phyloP scores from a whole-genome alignment of 495 filamentous ascomycete species.

The Articulospora tetracladia region DNA sequence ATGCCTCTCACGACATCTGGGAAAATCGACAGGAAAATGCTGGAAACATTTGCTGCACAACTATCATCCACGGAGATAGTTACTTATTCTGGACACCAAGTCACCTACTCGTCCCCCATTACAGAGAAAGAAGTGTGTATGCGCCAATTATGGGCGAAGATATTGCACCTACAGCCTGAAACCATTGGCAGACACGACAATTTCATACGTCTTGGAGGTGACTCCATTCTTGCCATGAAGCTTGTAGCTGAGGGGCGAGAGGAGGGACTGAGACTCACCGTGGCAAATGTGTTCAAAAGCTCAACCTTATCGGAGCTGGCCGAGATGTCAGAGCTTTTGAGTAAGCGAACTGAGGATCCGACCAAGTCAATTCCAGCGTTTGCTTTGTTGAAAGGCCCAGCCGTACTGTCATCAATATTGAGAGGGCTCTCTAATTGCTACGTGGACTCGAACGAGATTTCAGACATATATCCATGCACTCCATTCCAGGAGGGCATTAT shows the following conservation, averaged over 20 bases:
- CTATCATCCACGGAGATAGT: not conserved
- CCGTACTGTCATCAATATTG: not conserved
- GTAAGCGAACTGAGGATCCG: not conserved
- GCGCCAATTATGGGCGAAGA: not conserved
- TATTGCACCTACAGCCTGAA: not conserved
- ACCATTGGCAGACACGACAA: conserved; percentile 48
- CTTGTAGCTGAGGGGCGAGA: conserved; percentile 54
- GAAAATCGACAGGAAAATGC: conserved; percentile 4
- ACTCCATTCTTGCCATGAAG: conserved; percentile 68
- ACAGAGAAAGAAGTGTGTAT: not conserved
- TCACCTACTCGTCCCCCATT: not conserved
- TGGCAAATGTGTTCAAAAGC: conserved; percentile 45
- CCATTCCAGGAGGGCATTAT: conserved; percentile 54
- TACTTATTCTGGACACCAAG: not conserved
- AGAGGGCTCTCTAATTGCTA: not conserved
- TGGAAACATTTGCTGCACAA: not conserved
- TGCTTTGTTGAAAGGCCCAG: not conserved
- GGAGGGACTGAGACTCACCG: conserved; percentile 50
- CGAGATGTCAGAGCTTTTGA: not conserved
- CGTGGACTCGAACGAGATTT: conserved; percentile 27
- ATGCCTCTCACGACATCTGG: conserved; percentile 1
- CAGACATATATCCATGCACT: conserved; percentile 59
- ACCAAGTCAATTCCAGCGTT: not conserved
- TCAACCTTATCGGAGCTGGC: not conserved
- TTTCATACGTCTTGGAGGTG: conserved; percentile 62